These are phyloP conservation scores for Cladophialophora psammophila DNA, from an alignment of 2,329 filamentous ascomycete species.

Conservation along the genomic window DNA sequence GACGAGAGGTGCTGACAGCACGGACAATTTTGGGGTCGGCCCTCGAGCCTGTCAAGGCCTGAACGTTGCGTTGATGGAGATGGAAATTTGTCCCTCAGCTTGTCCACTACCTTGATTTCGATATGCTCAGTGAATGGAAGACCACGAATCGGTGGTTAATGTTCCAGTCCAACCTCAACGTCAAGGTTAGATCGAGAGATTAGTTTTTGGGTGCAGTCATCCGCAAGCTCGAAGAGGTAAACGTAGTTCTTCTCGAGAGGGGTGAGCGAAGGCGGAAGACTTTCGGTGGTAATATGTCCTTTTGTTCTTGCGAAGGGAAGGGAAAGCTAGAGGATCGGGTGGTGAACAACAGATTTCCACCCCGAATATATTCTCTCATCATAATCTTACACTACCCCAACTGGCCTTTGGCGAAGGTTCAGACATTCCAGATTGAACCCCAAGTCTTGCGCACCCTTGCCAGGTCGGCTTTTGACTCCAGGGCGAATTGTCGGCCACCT, in stretches of 20 bases:
- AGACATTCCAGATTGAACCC: background rate
- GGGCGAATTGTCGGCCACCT: constrained; percentile 12
- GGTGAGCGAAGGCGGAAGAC: too few relatives aligned
- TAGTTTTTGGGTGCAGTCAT: background rate
- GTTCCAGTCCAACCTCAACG: constrained; percentile 6
- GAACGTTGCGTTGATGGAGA: constrained; percentile 10
- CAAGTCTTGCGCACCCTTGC: background rate
- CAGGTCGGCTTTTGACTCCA: background rate
- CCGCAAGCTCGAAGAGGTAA: background rate
- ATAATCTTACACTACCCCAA: background rate
- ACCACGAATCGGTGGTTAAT: constrained; percentile 2
- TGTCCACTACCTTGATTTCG: constrained; percentile 32
- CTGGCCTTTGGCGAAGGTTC: background rate
- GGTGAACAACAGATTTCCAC: background rate
- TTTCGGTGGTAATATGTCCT: too few relatives aligned
- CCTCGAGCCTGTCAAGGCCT: constrained; percentile 7
- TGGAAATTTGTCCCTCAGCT: constrained; percentile 26
- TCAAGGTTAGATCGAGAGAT: constrained; percentile 3
- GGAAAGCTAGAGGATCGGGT: background rate
- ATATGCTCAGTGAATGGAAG: constrained; percentile 4
- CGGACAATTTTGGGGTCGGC: constrained; percentile 10
- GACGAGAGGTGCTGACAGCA: constrained; percentile 51
- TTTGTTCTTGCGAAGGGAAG: background rate
- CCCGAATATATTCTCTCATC: background rate
- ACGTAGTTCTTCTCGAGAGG: too few relatives aligned